These are phyloP conservation scores for Backusella circina DNA, from an alignment of 192 early-diverging fungal genomes.

Conservation along the genomic window DNA sequence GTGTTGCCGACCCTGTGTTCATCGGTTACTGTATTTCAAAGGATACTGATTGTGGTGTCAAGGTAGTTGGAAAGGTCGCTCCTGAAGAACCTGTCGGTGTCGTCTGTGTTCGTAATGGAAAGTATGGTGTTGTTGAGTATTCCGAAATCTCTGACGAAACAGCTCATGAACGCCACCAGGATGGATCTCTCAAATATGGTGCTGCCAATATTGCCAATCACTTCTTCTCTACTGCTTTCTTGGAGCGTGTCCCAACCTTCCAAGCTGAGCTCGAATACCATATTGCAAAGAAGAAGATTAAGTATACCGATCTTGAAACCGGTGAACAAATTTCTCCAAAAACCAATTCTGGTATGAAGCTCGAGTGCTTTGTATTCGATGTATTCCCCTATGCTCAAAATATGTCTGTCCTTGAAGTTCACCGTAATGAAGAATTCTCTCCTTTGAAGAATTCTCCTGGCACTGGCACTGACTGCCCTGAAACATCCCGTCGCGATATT, in stretches of 20 bases:
- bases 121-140: constrained; percentile 92
- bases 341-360: constrained; percentile 93
- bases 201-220: constrained; percentile 99
- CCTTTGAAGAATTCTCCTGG: constrained; percentile 99
- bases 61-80: constrained; percentile 84
- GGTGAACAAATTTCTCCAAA: constrained; percentile 69
- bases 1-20: constrained; percentile 96
- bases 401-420: constrained; percentile 90
- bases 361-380: constrained; percentile 99
- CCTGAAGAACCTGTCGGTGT: constrained; percentile 94
- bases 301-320: constrained; percentile 71
- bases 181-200: constrained; percentile 75
- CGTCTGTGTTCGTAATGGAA: constrained; percentile 81
- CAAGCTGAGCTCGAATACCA: constrained; percentile 90
- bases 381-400: constrained; percentile 88
- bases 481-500: constrained; percentile 88
- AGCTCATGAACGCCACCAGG: constrained; percentile 60
- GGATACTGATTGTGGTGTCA: constrained; percentile 91
- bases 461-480: constrained; percentile 81
- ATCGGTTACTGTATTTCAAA: constrained; percentile 89
- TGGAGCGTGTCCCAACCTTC: constrained; percentile 78
- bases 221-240: constrained; percentile 91
- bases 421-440: constrained; percentile 93
- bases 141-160: constrained; percentile 83
- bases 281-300: constrained; percentile 97